phyloP scores from a whole-genome alignment of 179 eudicot genomes.

The Corrigiola litoralis region DNA sequence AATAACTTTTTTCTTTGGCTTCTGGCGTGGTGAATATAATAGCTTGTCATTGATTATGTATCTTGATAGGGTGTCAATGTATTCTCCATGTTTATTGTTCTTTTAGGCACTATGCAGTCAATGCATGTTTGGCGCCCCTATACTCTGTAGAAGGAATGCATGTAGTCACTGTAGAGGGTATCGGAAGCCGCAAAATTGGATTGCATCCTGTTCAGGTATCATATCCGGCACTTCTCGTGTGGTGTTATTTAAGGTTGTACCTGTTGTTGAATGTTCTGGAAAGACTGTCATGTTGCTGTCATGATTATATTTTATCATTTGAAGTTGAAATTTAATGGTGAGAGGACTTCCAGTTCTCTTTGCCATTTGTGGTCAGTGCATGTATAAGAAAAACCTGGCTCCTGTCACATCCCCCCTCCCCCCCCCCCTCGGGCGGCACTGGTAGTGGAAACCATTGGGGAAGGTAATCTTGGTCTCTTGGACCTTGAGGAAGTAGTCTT shows the following conservation, averaged over 20 bases:
- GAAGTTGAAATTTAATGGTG: too few relatives aligned
- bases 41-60: background rate
- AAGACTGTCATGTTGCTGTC: too few relatives aligned
- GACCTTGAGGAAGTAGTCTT: too few relatives aligned
- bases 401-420: background rate
- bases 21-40: too few relatives aligned
- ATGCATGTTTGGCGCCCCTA: slow-evolving; percentile 97
- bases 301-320: too few relatives aligned
- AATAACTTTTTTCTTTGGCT: background rate
- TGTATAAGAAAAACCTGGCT: too few relatives aligned
- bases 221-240: slow-evolving; percentile 1
- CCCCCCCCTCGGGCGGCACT: background rate
- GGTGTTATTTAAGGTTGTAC: background rate
- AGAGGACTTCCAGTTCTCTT: too few relatives aligned
- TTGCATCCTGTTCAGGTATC: slow-evolving; percentile 98
- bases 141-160: slow-evolving; percentile 99
- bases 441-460: background rate
- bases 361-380: too few relatives aligned
- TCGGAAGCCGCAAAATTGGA: slow-evolving; percentile 74
- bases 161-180: slow-evolving; percentile 93
- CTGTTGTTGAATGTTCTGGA: background rate
- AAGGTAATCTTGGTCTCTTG: background rate
- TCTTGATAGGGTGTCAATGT: background rate
- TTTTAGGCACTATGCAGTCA: slow-evolving; percentile 82
- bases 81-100: too few relatives aligned